Evolutionary conservation across 1,284 basidiomycete genomes (phyloP), one percentile per base, ranked within the genome.

Genomic region (Meira nashicola): DNA sequence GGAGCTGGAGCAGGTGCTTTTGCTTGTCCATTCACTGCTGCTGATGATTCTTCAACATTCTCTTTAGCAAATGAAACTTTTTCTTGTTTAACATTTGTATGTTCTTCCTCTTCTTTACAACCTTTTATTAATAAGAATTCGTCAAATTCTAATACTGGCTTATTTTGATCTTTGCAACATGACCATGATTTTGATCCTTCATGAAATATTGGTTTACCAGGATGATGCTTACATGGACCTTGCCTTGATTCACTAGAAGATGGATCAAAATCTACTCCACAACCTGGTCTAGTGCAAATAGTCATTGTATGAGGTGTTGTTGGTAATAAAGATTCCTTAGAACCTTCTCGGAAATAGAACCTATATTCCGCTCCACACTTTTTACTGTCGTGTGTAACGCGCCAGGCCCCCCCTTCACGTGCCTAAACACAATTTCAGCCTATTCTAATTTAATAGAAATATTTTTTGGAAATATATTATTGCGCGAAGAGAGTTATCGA

Each of bases 101-200:
- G 75, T 21, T 46, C 44, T 1, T 66, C 56, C 19, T 64, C 66
- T 2, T 55, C 54, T 25, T 59, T 59, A 55, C 75, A 77, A n/a
- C 74, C 73, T 8, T 56, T 55, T 28, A 77, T 70, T 33, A 66
- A 59, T 17, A 77, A 59, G 53, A 78, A 76, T 39, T 76, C 69
- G 38, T 78, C 76, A 55, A 78, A 78, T 48, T 78, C 76, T 58
- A 77, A 59, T 53, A 78, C 76, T 11, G 76, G 74, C 63, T 77
- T 77, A 69, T 77, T 73, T 19, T 61, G 64, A 8, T 73, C 65
- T 38, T 73, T 65, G 69, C 76, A 78, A 66, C 76, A 78, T 1
- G 76, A 77, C 76, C 76, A 78, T 1, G 73, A 75, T 58, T 78
- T 78, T 46, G 68, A 68, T 15, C 74, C 74, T 55, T 78, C 76